phyloP scores from a whole-genome alignment of 2,329 filamentous ascomycete genomes.

The Cladophialophora immunda region DNA sequence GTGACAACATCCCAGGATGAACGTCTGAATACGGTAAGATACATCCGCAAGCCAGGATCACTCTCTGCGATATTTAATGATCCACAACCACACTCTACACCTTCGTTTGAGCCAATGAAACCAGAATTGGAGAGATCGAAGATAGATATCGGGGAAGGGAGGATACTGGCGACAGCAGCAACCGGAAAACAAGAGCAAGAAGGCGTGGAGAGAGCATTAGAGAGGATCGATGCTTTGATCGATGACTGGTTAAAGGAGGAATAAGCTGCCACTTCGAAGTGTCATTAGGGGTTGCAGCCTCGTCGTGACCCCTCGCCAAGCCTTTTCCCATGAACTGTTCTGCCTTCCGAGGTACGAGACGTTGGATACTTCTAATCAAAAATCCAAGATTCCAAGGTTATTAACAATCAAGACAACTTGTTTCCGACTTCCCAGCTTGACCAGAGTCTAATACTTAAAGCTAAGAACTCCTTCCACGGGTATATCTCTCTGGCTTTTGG shows the following conservation, averaged over 20 bases:
- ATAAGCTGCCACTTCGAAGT: neutral
- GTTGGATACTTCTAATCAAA: neutral
- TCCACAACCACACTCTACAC: neutral
- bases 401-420: neutral
- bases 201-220: neutral
- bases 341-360: neutral
- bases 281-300: neutral
- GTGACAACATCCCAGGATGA: neutral
- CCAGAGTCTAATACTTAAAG: neutral
- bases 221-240: neutral
- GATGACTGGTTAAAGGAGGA: neutral
- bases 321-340: neutral
- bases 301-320: neutral
- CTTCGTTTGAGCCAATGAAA: neutral
- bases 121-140: neutral
- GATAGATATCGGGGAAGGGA: neutral
- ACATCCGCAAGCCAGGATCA: neutral
- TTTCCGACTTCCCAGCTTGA: neutral
- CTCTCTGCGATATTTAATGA: neutral
- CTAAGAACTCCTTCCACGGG: neutral
- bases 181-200: neutral
- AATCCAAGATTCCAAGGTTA: neutral
- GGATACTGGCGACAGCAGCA: neutral
- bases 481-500: neutral
- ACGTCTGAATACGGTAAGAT: neutral